Percentiles rank a stretch among this genome's conserved stretches.
These are phyloP conservation scores for Candida pseudoglaebosa DNA, from an alignment of 805 yeast species.

Conservation along the genomic window DNA sequence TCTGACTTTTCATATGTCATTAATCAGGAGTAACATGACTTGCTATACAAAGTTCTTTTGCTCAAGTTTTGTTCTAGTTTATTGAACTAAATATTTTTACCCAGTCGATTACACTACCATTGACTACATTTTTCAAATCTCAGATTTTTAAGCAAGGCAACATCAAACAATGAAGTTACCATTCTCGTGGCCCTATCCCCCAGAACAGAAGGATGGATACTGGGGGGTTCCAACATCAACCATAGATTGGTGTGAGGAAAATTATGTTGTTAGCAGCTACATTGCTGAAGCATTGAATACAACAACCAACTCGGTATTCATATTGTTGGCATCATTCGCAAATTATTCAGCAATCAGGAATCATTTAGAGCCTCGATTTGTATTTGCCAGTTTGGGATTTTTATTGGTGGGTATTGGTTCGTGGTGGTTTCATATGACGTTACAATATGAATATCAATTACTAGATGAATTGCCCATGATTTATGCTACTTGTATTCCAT, in stretches of 20 bases:
- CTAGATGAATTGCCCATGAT: conserved; percentile 98
- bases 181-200: conserved; percentile 53
- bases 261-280: conserved; percentile 80
- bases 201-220: conserved; percentile 51
- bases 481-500: conserved; percentile 93
- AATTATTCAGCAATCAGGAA: conserved; percentile 58
- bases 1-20: too few species aligned
- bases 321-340: conserved; percentile 56
- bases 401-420: conserved; percentile 88
- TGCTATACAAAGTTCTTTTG: too few species aligned
- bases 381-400: conserved; percentile 73
- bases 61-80: too few species aligned
- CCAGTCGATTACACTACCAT: too few species aligned
- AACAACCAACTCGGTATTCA: conserved; percentile 62
- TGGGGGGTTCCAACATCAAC: conserved; percentile 90
- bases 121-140: too few species aligned
- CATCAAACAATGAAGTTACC: conserved; percentile 33
- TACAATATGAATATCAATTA: conserved; percentile 82
- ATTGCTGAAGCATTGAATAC: conserved; percentile 92
- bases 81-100: too few species aligned
- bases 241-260: conserved; percentile 99
- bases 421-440: conserved; percentile 96
- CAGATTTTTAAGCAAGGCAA: too few species aligned
- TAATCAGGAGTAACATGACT: too few species aligned
- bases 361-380: conserved; percentile 64